phyloP scores from a whole-genome alignment of 169 alveolate genomes.

The Babesia divergens region DNA sequence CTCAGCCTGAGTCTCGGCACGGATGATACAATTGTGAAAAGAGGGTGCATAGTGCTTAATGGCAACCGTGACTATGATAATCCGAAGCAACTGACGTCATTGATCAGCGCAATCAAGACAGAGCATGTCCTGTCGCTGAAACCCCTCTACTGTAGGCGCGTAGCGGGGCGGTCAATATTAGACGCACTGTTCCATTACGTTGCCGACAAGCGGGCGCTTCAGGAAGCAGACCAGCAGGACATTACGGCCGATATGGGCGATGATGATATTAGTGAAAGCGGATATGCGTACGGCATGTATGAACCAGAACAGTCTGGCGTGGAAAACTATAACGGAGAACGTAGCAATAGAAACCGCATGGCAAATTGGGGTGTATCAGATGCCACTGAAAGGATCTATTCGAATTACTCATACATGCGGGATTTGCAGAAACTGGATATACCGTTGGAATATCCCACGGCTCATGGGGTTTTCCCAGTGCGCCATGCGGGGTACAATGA shows the following conservation, averaged over 20 bases:
- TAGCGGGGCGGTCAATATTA: conserved; percentile 17
- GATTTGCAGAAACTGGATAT: background rate
- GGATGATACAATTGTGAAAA: background rate
- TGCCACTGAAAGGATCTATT: no score
- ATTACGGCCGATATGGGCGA: no score
- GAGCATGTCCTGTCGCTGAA: conserved; percentile 14
- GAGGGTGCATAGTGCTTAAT: conserved; percentile 52
- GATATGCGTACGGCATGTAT: no score
- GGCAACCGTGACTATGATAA: conserved; percentile 15
- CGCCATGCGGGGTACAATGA: no score
- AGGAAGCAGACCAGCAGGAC: no score
- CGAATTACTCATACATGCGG: no score
- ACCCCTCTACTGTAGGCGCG: background rate
- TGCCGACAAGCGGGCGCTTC: background rate
- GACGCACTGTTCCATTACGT: background rate
- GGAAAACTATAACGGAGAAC: no score
- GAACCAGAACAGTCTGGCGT: no score
- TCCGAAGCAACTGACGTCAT: background rate
- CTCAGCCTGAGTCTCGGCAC: background rate
- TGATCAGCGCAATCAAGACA: conserved; percentile 16
- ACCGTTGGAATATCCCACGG: background rate
- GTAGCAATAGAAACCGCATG: no score
- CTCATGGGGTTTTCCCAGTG: no score
- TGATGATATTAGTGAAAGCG: no score
- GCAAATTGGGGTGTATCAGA: no score